phyloP scores from a whole-genome alignment of 2,329 filamentous ascomycete species.

The Aspergillus candidus region DNA sequence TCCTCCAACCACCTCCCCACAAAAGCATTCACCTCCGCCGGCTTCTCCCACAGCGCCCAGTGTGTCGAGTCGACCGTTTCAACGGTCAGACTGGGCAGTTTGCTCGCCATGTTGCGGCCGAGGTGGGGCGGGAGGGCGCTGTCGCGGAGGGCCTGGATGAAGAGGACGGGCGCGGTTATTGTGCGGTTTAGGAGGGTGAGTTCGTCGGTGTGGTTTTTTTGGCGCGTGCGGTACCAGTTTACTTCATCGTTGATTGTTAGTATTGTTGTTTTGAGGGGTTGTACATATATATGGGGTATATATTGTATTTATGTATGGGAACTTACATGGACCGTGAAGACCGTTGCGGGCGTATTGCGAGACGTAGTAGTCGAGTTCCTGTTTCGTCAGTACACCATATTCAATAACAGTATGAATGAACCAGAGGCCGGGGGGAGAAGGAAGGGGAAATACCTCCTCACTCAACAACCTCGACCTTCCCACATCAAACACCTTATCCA shows the following conservation, averaged over 20 bases:
- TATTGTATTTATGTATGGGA: not conserved
- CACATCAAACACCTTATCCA: conserved; percentile 58
- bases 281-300: not conserved
- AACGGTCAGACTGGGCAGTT: conserved; percentile 59
- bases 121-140: conserved; percentile 65
- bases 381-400: not conserved
- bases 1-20: conserved; percentile 62
- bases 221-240: conserved; percentile 79
- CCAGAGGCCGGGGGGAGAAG: not conserved
- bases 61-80: conserved; percentile 65
- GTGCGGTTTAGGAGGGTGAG: conserved; percentile 31
- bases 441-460: conserved; percentile 45
- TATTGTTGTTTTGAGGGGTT: not conserved
- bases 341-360: conserved; percentile 65
- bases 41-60: conserved; percentile 75
- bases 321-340: conserved; percentile 63
- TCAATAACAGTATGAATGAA: too few species aligned
- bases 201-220: conserved; percentile 74
- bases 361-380: conserved; percentile 71
- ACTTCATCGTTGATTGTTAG: conserved; percentile 35
- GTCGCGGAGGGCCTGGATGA: conserved; percentile 68
- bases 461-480: conserved; percentile 54
- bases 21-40: conserved; percentile 62
- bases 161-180: conserved; percentile 62
- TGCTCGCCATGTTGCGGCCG: conserved; percentile 63